Evolutionary conservation across 2,329 filamentous ascomycete species (phyloP), one percentile per base, ranked within the genome.

Genomic region (Colletotrichum sp.): DNA sequence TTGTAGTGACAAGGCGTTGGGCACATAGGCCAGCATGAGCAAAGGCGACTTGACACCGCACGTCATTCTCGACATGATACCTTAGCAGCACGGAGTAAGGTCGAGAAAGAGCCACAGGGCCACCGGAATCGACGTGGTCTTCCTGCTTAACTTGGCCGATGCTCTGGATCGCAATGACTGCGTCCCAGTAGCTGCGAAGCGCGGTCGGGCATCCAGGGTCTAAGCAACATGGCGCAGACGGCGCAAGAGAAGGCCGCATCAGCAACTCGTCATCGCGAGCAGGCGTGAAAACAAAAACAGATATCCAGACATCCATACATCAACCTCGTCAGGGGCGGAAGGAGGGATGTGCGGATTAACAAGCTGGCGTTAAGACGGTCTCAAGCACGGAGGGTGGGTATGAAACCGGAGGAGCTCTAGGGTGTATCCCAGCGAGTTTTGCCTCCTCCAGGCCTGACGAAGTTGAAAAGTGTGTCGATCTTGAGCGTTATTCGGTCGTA

Each of bases 311-410:
- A 52, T 52, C n/a, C 44, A 52, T 36, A 22, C 68, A 25, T 39
- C 48, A 30, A 60, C 34, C 48, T 25, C 59, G 36, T n/a, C 67
- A 71, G 61, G 60, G 68, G 67, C 19, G 22, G 63, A 22, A 19
- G 48, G 30, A 74, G 66, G 66, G 59, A 74, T 74, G 66, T 16
- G 30, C 34, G 66, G 61, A n/a, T 66, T 67, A 60, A 67, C 72
- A 36, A 15, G 67, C 59, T 74, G 44, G 60, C 67, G 67, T 74
- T 65, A 65, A 74, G 60, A 69, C 71, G 66, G 71, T 65, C 59
- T 74, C 48, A 55, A 61, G 60, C 61, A 66, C 60, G 34, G 48
- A 66, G 48, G 34, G 67, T 74, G 72, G 48, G 72, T 48, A 71
- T 71, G 72, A 71, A 74, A 74, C 67, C 48, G 67, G 60, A 71